Evolutionary conservation across 805 yeast species (phyloP).

Genomic region (Monosporozyma yasuniensis): DNA sequence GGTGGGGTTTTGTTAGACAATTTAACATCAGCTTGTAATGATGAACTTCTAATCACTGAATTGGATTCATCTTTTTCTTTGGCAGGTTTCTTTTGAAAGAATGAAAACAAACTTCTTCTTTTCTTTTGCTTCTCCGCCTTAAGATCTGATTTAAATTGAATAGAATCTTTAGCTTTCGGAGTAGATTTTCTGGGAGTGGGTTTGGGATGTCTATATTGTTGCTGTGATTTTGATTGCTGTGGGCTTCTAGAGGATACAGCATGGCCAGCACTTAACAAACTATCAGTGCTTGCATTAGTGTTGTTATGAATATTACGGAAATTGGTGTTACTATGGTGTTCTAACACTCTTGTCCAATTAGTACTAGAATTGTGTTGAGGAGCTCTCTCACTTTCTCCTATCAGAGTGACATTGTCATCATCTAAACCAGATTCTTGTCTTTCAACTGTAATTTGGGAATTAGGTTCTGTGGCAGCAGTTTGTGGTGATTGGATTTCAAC

Average conservation of each 20-base stretch:
- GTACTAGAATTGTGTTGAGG: background rate
- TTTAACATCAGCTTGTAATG: conserved; percentile 11
- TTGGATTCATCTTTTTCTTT: background rate
- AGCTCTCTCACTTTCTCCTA: background rate
- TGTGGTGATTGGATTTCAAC: background rate
- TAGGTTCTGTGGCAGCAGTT: background rate
- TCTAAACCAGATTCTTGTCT: background rate
- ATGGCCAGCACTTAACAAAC: background rate
- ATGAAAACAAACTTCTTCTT: conserved; percentile 25
- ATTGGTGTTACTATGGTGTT: background rate
- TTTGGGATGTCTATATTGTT: background rate
- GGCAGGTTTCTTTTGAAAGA: conserved; percentile 16
- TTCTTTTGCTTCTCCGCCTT: conserved; percentile 7
- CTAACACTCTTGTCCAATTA: background rate
- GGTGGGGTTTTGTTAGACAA: background rate
- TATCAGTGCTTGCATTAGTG: background rate
- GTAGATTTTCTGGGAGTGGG: background rate
- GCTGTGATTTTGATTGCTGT: background rate
- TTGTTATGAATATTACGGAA: background rate
- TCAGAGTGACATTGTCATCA: background rate
- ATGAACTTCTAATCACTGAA: conserved; percentile 7
- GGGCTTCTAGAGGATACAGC: background rate
- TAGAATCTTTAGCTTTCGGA: background rate
- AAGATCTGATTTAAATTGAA: background rate
- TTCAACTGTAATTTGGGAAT: background rate